These are phyloP conservation scores for Saccharomycopsis phalli DNA, from an alignment of 1,139 yeast genomes.

Conservation along the genomic window DNA sequence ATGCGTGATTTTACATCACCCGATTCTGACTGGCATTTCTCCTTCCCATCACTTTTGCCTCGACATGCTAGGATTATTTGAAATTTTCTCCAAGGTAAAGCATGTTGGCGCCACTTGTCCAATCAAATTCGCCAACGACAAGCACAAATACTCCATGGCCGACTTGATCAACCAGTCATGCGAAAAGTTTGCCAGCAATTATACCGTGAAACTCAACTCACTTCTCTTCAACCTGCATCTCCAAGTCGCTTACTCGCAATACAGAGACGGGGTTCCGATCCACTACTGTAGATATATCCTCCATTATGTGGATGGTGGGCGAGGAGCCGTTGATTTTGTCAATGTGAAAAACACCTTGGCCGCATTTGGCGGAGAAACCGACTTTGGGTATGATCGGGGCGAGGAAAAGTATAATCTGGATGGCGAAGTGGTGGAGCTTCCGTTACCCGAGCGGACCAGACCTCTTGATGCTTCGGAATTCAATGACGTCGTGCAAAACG, in stretches of 20 bases:
- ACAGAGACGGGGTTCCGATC: slow-evolving; percentile 27
- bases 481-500: slow-evolving; percentile 28
- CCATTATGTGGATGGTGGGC: slow-evolving; percentile 42
- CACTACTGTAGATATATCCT: slow-evolving; percentile 47
- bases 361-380: not conserved
- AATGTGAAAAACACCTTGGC: slow-evolving; percentile 20
- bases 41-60: not conserved
- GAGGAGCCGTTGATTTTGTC: slow-evolving; percentile 52
- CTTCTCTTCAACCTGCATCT: slow-evolving; percentile 54
- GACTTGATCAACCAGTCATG: slow-evolving; percentile 29
- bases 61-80: slow-evolving; percentile 16
- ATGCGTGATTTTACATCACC: no score
- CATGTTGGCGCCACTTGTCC: slow-evolving; percentile 11
- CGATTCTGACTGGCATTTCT: no score
- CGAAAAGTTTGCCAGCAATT: slow-evolving; percentile 34
- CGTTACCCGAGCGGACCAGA: slow-evolving; percentile 37
- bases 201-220: slow-evolving; percentile 46
- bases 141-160: slow-evolving; percentile 1
- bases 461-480: slow-evolving; percentile 32
- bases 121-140: slow-evolving; percentile 1
- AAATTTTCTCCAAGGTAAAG: slow-evolving; percentile 9
- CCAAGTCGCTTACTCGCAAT: slow-evolving; percentile 52
- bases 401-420: slow-evolving; percentile 1
- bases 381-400: slow-evolving; percentile 5
- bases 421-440: slow-evolving; percentile 10